Evolutionary conservation across 2,329 filamentous ascomycete species (phyloP), one percentile per base, ranked within the genome.

Genomic region (Ilyonectria destructans): DNA sequence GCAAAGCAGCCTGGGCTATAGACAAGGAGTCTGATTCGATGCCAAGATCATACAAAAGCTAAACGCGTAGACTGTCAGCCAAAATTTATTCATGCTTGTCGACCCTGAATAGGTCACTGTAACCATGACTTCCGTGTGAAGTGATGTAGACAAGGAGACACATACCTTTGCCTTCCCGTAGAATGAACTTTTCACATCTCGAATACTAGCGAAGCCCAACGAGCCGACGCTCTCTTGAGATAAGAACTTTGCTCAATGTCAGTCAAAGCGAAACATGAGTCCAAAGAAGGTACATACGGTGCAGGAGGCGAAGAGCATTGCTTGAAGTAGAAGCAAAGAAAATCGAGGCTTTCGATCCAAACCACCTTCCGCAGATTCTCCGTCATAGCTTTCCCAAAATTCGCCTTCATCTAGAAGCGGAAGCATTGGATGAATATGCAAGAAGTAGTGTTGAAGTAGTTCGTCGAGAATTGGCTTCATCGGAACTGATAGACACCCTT

Each of bases 401-500:
- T 45, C 54, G 3, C 37, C 54, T 10, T 57, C 54, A 17, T 43
- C 9, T 1, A 57, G 35, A 17, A 57, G 15, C 45, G 54, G 54
- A 23, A 57, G 54, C 54, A 57, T 57, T 12, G 54, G 54, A 17
- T 57, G 54, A n/a, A 57, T 23, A n/a, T 43, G 23, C 37, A 57
- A 45, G 17, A 57, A 57, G 35, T 57, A 57, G 21, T 57, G 54
- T 4, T 12, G 10, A 5, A 57, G 8, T 8, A 57, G 23, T 2
- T 57, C 21, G 21, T 57, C 21, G 8, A 57, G 37, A 4, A 57
- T n/a, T 29, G 54, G 37, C 10, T 57, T 21, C 1, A 15, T n/a
- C 5, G 54, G 54, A 26, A 57, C 13, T 2, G 9, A 37, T 7
- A 57, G 31, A 21, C 54, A 57, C 19, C 19, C 54, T 10, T 40